Evolutionary conservation across 257 asterid species (phyloP), one percentile per base, ranked within the genome.

Genomic region (Anisodus acutangulus): DNA sequence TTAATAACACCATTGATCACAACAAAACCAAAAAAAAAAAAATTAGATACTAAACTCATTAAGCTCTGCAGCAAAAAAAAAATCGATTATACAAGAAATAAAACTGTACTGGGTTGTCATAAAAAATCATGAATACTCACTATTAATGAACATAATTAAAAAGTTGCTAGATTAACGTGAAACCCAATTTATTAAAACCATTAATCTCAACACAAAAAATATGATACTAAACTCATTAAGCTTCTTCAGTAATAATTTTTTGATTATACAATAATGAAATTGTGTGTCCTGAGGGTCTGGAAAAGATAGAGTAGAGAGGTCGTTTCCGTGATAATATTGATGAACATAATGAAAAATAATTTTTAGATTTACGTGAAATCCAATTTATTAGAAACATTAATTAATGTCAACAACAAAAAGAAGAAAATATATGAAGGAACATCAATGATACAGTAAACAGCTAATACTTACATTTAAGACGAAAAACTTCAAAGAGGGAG

Each of bases 401-500:
- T 45, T 2, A 31, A 31, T 31, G 35, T 19, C 11, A 22, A 6
- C 41, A 49, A 41, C 0, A 11, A 0, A 26, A 47, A 10, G 19
- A 72, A 10, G 12, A 26, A 66, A 31, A 3, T 39, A 15, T 37
- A 4, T 2, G 17, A 6, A 49, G 19, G 43, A 74, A 22, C 9
- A 74, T 13, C 8, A 49, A 74, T 74, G 43, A 51, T 49, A 49
- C 3, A 49, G 80, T 74, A 19, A 49, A 11, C 6, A 72, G 39
- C 8, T 26, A 76, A 26, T 3, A 76, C 81, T 76, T 53, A 76
- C 81, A 76, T 51, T 51, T 6, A 71, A 45, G 57, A 70, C 9
- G 2, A 3, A 41, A 17, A 6, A 39, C 0, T 7, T 6, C 10
- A 16, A 22, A 70, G 55, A 41, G 55, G 26, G 26, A 22, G 26